These are phyloP conservation scores for Boehmeria nivea DNA, from an alignment of 306 rosid genomes.

Conservation along the genomic window DNA sequence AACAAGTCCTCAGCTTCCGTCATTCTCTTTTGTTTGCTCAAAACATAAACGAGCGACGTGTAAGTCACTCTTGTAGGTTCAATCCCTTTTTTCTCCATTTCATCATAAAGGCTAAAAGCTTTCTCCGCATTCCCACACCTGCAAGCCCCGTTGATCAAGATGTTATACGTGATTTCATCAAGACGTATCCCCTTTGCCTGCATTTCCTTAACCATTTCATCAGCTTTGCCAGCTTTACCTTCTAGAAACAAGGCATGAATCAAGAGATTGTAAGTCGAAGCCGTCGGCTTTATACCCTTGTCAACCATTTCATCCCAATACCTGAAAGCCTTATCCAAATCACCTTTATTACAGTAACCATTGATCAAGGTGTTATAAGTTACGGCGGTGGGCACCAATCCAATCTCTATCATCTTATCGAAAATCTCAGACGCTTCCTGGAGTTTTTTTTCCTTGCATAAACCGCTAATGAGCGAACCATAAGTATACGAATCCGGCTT, in stretches of 20 bases:
- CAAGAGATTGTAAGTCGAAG: conserved; percentile 66
- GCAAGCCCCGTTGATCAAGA: conserved; percentile 70
- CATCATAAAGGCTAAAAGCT: conserved; percentile 57
- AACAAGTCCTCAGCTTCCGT: conserved; percentile 66
- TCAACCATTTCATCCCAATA: conserved; percentile 61
- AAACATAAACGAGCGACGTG: conserved; percentile 65
- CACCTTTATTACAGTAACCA: conserved; percentile 66
- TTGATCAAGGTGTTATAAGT: conserved; percentile 72
- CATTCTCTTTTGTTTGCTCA: conserved; percentile 61
- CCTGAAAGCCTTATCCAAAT: conserved; percentile 58
- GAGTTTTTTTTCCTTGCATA: conserved; percentile 61
- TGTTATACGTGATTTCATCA: conserved; percentile 70
- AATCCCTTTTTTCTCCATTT: conserved; percentile 51
- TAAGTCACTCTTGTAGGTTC: conserved; percentile 58
- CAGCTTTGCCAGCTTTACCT: conserved; percentile 51
- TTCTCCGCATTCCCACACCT: conserved; percentile 61
- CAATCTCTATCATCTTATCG: conserved; percentile 41
- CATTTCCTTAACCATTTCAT: conserved; percentile 54
- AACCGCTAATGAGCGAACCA: conserved; percentile 49
- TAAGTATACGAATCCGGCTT: conserved; percentile 62
- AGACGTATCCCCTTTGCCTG: conserved; percentile 48
- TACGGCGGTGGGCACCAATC: conserved; percentile 56
- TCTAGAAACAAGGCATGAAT: conserved; percentile 80
- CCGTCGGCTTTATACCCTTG: conserved; percentile 50
- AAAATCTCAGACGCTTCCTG: conserved; percentile 59